Percentiles rank a stretch among this genome's conserved stretches.
Conservation (phyloP, 768 basidiomycete species). For the Russula griseocarnosa region DNA sequence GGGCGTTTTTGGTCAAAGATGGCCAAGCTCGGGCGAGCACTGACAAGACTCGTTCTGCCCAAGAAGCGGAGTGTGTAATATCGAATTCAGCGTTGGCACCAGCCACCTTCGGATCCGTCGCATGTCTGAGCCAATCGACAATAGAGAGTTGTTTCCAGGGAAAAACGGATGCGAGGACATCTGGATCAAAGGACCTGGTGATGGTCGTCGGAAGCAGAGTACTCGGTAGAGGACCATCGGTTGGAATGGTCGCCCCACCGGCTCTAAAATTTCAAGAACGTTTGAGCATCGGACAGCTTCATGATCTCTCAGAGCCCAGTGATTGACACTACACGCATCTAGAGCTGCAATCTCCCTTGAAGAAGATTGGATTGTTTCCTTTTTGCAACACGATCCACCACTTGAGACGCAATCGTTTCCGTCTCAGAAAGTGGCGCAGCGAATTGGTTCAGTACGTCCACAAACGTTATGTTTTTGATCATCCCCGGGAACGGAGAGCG, state of each 20-base stretch:
- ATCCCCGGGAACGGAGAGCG: constrained; percentile 55
- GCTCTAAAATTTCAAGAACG: constrained; percentile 65
- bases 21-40: constrained; percentile 72
- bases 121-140: constrained; percentile 67
- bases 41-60: constrained; percentile 76
- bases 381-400: constrained; percentile 72
- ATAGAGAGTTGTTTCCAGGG: constrained; percentile 77
- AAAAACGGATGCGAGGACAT: constrained; percentile 52
- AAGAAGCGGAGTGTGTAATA: constrained; percentile 58
- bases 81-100: constrained; percentile 51
- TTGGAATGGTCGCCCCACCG: constrained; percentile 54
- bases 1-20: constrained; percentile 46
- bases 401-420: constrained; percentile 71
- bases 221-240: constrained; percentile 70
- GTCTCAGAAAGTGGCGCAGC: constrained; percentile 56
- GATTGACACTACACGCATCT: constrained; percentile 59
- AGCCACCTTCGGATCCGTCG: constrained; percentile 48
- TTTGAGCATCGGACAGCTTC: constrained; percentile 62
- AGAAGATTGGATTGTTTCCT: constrained; percentile 33
- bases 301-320: constrained; percentile 53
- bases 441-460: constrained; percentile 80
- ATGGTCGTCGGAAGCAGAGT: constrained; percentile 66
- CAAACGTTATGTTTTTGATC: constrained; percentile 70
- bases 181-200: constrained; percentile 53
- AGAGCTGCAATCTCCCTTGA: constrained; percentile 58